Evolutionary conservation across 345 rosid genomes (phyloP), one percentile per base, ranked within the genome.

Genomic region (Durio zibethinus): DNA sequence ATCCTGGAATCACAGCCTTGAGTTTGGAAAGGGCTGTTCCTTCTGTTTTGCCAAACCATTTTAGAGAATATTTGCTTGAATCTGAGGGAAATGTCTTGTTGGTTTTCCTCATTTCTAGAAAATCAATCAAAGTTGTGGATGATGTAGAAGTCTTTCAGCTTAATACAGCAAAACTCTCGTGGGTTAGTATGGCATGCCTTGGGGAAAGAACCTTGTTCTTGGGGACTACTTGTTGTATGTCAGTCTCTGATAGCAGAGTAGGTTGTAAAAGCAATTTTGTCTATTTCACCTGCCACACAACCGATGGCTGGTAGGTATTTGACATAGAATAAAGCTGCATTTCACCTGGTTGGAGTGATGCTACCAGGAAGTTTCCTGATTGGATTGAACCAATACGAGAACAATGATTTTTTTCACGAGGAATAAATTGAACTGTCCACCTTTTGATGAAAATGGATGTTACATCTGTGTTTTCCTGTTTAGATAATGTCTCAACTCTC

Each of bases 61-160:
- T 72, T 29, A 75, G 42, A 64, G 88, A 86, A 76, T 86, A 74
- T 45, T 40, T 83, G 57, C 23, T 83, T 1, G 88, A 82, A 48
- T 83, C 84, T 0, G 79, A 73, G 38, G 85, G 74, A 43, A 53
- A 69, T 40, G 16, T 84, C 25, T 50, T 82, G 48, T 56, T 76
- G 20, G 78, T 80, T 74, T 78, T 86, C 31, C 82, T 84, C 2
- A 15, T 80, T 0, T 82, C 76, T 7, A 76, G 57, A 62, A 73
- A 75, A 40, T 36, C 77, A 16, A 72, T 4, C 25, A 70, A 74
- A 1, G 40, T 36, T n/a, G 78, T 82, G 54, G 83, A 86, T 68
- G 77, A 53, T 11, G 84, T 78, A 5, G 84, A 82, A 53, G 80
- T 82, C 54, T 74, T 73, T 52, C 15, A 38, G 78, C 82, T 86